These are phyloP conservation scores for Aegilops speltoides DNA, from an alignment of 176 grass and related monocot genomes.

Conservation along the genomic window DNA sequence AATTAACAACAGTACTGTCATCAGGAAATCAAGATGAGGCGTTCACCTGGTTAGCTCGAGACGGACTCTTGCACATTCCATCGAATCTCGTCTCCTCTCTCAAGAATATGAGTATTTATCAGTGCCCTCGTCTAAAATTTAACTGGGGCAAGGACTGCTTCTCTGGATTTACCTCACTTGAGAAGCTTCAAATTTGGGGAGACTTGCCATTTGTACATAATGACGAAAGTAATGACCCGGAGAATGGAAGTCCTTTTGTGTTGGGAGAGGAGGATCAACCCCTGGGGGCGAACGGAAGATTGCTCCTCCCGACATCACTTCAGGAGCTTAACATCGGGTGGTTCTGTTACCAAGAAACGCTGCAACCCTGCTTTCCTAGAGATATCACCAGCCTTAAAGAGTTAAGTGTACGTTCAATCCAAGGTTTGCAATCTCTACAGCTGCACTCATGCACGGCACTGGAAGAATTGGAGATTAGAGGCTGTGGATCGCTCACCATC, in stretches of 20 bases:
- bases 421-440: background rate
- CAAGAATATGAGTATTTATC: rapidly evolving
- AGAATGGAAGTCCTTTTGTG: too few species aligned
- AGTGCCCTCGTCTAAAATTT: rapidly evolving
- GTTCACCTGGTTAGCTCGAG: background rate
- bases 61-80: background rate
- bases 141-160: background rate
- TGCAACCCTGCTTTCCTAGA: background rate
- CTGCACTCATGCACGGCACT: background rate
- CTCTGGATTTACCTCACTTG: background rate
- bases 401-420: rapidly evolving
- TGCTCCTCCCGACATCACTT: too few species aligned
- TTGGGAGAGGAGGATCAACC: too few species aligned
- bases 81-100: background rate
- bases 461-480: too few species aligned
- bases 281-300: too few species aligned
- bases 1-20: too few species aligned
- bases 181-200: background rate
- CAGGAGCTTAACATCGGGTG: too few species aligned
- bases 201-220: too few species aligned
- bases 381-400: background rate
- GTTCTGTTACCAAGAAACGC: too few species aligned
- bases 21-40: too few species aligned
- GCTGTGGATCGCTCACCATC: too few species aligned
- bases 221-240: too few species aligned